These are phyloP conservation scores for Leccinum griseonigrum DNA, from an alignment of 1,284 basidiomycete species.

Conservation along the genomic window DNA sequence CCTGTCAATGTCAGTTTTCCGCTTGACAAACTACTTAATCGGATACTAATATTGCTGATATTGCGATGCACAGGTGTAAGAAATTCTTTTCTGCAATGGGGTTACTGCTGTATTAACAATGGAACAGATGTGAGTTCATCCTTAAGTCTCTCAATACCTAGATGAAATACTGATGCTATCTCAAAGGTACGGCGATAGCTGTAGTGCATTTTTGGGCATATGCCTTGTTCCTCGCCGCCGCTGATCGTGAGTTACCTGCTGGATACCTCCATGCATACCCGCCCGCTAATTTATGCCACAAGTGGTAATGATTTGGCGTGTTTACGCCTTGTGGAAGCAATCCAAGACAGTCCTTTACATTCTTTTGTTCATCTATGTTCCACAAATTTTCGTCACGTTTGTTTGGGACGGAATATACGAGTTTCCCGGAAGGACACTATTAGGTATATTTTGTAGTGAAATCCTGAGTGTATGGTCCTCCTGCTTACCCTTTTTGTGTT, in stretches of 20 bases:
- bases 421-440: neutral
- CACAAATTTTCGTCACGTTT: neutral
- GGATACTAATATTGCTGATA: neutral
- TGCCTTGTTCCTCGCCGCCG: constrained; percentile 10
- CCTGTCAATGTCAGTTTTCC: neutral
- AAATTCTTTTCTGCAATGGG: neutral
- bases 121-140: constrained; percentile 6
- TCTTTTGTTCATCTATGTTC: constrained; percentile 6
- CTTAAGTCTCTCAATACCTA: neutral
- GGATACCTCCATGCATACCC: neutral
- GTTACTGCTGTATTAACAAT: neutral
- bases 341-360: constrained; percentile 7
- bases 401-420: constrained; percentile 10
- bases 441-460: constrained; percentile 1
- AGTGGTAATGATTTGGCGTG: constrained; percentile 19
- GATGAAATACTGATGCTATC: neutral
- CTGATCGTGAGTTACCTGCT: constrained; percentile 7
- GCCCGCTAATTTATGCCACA: neutral
- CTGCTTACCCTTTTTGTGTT: neutral
- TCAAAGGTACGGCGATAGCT: constrained; percentile 5
- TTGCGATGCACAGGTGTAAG: constrained; percentile 4
- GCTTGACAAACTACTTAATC: neutral
- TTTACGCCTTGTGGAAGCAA: constrained; percentile 14
- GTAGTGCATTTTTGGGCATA: constrained; percentile 11
- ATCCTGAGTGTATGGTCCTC: neutral